Evolutionary conservation across 2,329 filamentous ascomycete species (phyloP).

Genomic region (Penicillium griseofulvum): DNA sequence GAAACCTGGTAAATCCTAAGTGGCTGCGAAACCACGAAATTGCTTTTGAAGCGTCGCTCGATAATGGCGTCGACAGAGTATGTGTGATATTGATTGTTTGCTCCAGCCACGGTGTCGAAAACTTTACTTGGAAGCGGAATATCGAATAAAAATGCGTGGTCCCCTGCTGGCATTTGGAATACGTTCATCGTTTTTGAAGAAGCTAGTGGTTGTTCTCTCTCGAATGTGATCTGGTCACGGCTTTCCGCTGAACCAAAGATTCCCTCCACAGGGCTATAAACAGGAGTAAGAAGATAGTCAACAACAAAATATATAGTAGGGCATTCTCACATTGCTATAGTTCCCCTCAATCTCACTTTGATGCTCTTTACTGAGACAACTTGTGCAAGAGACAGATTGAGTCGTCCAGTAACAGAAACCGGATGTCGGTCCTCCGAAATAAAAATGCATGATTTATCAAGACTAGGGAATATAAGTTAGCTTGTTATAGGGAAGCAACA

Average conservation of each 20-base stretch:
- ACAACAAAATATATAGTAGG: background rate
- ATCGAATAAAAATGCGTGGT: conserved; percentile 22
- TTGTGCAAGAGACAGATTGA: conserved; percentile 10
- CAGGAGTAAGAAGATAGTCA: background rate
- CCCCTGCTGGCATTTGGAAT: conserved; percentile 17
- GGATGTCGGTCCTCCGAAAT: background rate
- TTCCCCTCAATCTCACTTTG: conserved; percentile 14
- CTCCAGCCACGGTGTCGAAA: conserved; percentile 12
- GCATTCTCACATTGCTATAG: conserved; percentile 14
- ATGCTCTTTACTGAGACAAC: conserved; percentile 13
- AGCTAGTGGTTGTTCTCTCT: conserved; percentile 12
- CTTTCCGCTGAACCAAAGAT: background rate
- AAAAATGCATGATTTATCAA: conserved; percentile 20
- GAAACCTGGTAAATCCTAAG: conserved; percentile 15
- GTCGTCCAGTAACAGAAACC: conserved; percentile 11
- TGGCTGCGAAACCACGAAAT: conserved; percentile 16
- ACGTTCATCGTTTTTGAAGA: conserved; percentile 14
- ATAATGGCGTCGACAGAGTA: conserved; percentile 17
- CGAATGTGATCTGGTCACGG: conserved; percentile 15
- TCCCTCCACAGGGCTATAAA: conserved; percentile 1
- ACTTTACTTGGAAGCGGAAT: conserved; percentile 12
- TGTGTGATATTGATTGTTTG: conserved; percentile 16
- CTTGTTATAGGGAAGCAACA: background rate
- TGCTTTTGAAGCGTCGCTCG: conserved; percentile 12
- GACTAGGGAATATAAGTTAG: conserved; percentile 1